Percentiles rank a stretch among this genome's conserved stretches.
Evolutionary conservation across 306 rosid species (phyloP).

Genomic region (Lablab purpureus): DNA sequence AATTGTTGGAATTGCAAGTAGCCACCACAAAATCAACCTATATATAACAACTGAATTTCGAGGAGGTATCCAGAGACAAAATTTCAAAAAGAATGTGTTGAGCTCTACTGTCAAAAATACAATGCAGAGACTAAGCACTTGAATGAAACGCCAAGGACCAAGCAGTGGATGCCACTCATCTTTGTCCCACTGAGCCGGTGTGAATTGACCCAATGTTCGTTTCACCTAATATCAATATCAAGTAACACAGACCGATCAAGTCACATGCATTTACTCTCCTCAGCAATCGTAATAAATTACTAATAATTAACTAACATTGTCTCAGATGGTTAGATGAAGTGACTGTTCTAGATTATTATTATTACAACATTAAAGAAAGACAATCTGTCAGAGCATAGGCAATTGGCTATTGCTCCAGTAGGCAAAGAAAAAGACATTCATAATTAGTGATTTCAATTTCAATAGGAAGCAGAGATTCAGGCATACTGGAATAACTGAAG

Average conservation of each 20-base stretch:
- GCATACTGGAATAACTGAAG: background rate
- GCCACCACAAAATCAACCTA: constrained; percentile 97
- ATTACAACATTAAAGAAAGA: background rate
- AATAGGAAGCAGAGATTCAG: constrained; percentile 17
- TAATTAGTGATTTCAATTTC: constrained; percentile 1
- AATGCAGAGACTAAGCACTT: constrained; percentile 89
- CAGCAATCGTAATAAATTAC: constrained; percentile 16
- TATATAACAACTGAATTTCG: constrained; percentile 88
- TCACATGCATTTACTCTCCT: constrained; percentile 15
- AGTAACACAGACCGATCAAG: background rate
- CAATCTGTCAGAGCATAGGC: background rate
- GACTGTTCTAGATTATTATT: constrained; percentile 3
- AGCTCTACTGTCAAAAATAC: constrained; percentile 95
- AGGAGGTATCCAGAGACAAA: constrained; percentile 95
- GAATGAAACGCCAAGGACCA: constrained; percentile 97
- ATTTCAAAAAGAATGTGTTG: constrained; percentile 95
- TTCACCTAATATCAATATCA: constrained; percentile 68
- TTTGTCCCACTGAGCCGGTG: constrained; percentile 99
- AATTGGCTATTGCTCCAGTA: background rate
- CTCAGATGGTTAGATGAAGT: background rate
- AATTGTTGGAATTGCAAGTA: constrained; percentile 96
- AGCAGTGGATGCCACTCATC: constrained; percentile 99
- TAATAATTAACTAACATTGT: background rate
- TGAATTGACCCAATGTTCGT: constrained; percentile 90
- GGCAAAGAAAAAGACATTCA: background rate